Base-by-base conservation (phyloP, 75 land plant genomes). In the Cupressus sempervirens region DNA sequence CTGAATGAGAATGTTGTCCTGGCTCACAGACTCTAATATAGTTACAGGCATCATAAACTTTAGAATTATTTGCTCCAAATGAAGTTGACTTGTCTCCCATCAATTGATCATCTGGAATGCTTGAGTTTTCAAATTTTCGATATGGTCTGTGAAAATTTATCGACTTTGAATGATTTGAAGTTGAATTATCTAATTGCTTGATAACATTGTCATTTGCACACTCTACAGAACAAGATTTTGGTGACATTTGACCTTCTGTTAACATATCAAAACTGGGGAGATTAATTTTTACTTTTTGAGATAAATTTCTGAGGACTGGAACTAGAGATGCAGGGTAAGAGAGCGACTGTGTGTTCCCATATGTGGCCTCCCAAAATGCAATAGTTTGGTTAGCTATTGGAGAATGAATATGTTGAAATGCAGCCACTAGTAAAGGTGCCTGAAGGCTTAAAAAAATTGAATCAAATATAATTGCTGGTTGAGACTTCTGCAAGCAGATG, bases 331-430 rank as follows among this genome's bases (percentile, higher is more conserved):
- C 84, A 41, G 94, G 94, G 45, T 88, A 91, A 30, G 86, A 76
- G 46, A 91, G 80, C 16, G 54, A 82, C 6, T 41, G 53, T 62
- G 87, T 83, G n/a, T 83, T 82, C 3, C 91, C 92, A 84, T 89
- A 93, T 45, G 93, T 87, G 14, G 91, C 81, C 58, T 91, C 90
- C 93, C 93, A 91, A 76, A 91, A 93, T 36, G 84, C 36, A 75
- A 91, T 80, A 75, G 94, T 87, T 12, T 82, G 68, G 34, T 88
- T 84, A 45, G 93, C 87, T 76, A 93, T 88, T 45, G 85, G 45
- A 45, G 88, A 56, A 82, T 82, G 84, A 43, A 85, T 76, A 83
- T 93, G 93, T 85, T 88, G 82, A 82, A 93, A 90, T 54, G 93
- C 82, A 85, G 87, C 84, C n/a, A 84, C 88, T 13, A 93, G 85